Percentiles rank a stretch among this genome's conserved stretches.
Conservation (phyloP, 441 rosid species). For the Adansonia gregorii region DNA sequence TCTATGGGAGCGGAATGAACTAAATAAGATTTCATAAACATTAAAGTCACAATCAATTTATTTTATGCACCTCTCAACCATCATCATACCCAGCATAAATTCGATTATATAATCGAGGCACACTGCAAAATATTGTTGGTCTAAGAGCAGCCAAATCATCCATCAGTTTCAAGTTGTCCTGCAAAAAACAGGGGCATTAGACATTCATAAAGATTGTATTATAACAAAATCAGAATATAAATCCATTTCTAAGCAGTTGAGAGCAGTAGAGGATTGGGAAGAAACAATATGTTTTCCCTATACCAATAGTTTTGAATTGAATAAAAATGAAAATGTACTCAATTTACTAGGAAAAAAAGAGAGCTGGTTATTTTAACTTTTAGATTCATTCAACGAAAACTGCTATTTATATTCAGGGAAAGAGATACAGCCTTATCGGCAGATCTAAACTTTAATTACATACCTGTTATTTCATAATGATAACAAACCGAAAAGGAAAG, state of each 20-base stretch:
- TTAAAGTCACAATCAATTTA: constrained; percentile 12
- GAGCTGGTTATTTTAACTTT: constrained; percentile 24
- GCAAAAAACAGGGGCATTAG: constrained; percentile 23
- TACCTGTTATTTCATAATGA: constrained; percentile 3
- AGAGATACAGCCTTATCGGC: no score
- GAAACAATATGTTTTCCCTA: neutral
- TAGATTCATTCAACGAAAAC: neutral
- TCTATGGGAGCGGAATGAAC: constrained; percentile 36
- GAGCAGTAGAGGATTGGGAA: neutral
- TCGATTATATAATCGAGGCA: constrained; percentile 71
- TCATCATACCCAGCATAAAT: constrained; percentile 62
- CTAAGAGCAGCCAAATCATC: constrained; percentile 67
- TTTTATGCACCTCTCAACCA: constrained; percentile 26
- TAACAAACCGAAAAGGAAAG: neutral
- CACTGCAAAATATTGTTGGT: constrained; percentile 74
- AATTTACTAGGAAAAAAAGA: neutral
- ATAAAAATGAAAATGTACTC: neutral
- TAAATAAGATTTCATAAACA: constrained; percentile 24
- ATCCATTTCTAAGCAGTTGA: constrained; percentile 17
- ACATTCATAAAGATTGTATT: neutral
- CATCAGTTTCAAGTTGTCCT: constrained; percentile 68
- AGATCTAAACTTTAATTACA: neutral
- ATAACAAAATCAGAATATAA: neutral
- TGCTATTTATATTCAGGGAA: no score
- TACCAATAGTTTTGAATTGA: neutral